These are phyloP conservation scores for Oryza officinalis DNA, from an alignment of 176 grass and related monocot genomes.

Conservation along the genomic window DNA sequence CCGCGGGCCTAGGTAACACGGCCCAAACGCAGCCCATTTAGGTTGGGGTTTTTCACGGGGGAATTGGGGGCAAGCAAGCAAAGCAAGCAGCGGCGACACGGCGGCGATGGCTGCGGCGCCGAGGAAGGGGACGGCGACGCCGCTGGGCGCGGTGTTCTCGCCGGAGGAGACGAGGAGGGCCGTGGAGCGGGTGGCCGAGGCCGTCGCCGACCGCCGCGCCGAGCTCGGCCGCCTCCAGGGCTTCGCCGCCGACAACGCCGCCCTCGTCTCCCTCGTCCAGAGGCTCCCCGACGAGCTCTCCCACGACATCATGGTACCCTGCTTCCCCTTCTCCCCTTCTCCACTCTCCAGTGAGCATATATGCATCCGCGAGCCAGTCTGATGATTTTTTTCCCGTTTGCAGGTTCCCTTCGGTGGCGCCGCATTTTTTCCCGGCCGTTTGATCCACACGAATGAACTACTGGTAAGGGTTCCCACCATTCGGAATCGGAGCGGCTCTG, in stretches of 20 bases:
- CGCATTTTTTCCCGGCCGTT: constrained; percentile 77
- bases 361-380: neutral
- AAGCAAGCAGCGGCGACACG: neutral
- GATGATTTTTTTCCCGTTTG: neutral
- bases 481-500: neutral
- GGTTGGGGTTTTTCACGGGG: neutral
- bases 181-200: constrained; percentile 50
- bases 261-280: constrained; percentile 69
- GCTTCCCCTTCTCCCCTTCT: neutral
- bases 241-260: constrained; percentile 72
- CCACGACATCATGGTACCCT: constrained; percentile 80
- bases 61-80: neutral
- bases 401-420: constrained; percentile 89
- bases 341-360: neutral
- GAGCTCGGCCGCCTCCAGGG: constrained; percentile 62
- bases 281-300: constrained; percentile 78
- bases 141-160: constrained; percentile 64
- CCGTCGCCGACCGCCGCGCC: constrained; percentile 47
- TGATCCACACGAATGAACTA: constrained; percentile 90
- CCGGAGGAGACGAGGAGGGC: constrained; percentile 66
- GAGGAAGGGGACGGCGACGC: constrained; percentile 68
- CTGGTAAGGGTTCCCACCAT: constrained; percentile 47
- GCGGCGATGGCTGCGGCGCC: constrained; percentile 37
- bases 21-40: neutral
- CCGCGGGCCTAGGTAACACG: too few relatives aligned